Percentiles rank a stretch among this genome's conserved stretches.
Evolutionary conservation across 208 protist genomes (phyloP).

Genomic region (Leishmania tropica): DNA sequence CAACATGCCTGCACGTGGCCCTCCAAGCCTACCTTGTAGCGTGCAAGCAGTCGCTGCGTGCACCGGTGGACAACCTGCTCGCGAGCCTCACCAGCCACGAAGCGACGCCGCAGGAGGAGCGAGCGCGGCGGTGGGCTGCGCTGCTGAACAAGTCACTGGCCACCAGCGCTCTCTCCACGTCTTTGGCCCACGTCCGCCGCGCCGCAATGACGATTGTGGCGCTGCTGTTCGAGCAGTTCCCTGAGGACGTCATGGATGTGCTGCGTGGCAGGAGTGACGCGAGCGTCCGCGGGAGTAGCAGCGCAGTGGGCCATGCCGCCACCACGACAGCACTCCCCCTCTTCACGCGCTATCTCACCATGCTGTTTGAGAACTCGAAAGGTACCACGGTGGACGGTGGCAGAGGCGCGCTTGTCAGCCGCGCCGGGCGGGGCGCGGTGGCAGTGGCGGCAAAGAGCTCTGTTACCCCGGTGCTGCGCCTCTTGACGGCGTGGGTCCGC

Average conservation of each 20-base stretch:
- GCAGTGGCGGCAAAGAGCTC: conserved; percentile 27
- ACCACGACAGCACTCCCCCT: conserved; percentile 6
- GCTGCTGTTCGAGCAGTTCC: conserved; percentile 84
- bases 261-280: conserved; percentile 26
- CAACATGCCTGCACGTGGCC: conserved; percentile 59
- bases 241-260: conserved; percentile 56
- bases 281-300: neutral
- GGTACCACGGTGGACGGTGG: conserved; percentile 38
- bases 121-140: conserved; percentile 24
- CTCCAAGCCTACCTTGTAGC: conserved; percentile 79
- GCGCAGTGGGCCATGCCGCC: neutral
- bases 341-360: conserved; percentile 36
- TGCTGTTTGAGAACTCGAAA: conserved; percentile 47
- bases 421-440: neutral
- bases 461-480: conserved; percentile 68
- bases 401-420: neutral
- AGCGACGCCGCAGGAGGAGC: conserved; percentile 15
- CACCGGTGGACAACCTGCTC: conserved; percentile 29
- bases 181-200: conserved; percentile 60
- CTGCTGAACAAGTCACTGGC: conserved; percentile 36
- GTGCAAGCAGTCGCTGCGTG: conserved; percentile 61
- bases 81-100: neutral
- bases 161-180: conserved; percentile 43
- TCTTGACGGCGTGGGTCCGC: conserved; percentile 68
- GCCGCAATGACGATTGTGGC: conserved; percentile 50